Percentiles rank a stretch among this genome's conserved stretches.
These are phyloP conservation scores for Hanseniaspora valbyensis DNA, from an alignment of 805 yeast species.

Conservation along the genomic window DNA sequence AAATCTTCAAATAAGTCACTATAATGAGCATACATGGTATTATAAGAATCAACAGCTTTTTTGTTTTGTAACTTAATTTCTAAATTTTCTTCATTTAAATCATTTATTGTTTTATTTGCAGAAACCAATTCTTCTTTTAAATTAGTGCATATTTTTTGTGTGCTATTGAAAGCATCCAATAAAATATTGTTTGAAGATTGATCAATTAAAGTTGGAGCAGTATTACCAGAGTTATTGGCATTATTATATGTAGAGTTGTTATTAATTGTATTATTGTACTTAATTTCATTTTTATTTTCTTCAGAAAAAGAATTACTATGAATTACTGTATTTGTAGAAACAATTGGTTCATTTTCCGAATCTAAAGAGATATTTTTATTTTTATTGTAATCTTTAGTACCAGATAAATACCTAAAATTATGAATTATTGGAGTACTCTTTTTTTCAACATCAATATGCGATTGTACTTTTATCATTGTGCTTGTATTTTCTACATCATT, in stretches of 20 bases:
- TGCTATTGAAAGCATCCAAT: constrained; percentile 32
- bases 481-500: too few relatives aligned
- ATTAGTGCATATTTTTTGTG: constrained; percentile 30
- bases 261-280: constrained; percentile 35
- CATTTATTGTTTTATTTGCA: neutral
- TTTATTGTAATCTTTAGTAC: too few relatives aligned
- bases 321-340: too few relatives aligned
- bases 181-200: constrained; percentile 30
- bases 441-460: too few relatives aligned
- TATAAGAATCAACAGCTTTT: neutral
- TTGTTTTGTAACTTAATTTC: neutral
- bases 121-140: constrained; percentile 24
- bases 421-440: too few relatives aligned
- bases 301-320: too few relatives aligned
- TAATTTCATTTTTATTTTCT: constrained; percentile 27
- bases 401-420: too few relatives aligned
- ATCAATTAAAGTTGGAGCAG: neutral
- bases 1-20: constrained; percentile 5
- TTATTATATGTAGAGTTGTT: constrained; percentile 18
- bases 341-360: too few relatives aligned
- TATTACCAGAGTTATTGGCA: neutral
- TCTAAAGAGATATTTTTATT: too few relatives aligned
- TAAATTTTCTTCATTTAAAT: neutral
- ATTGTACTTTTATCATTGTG: too few relatives aligned
- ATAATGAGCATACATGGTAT: neutral